Percentiles rank a stretch among this genome's conserved stretches.
phyloP scores from a whole-genome alignment of 177 flowering plant species.

The Vitis hybrid region DNA sequence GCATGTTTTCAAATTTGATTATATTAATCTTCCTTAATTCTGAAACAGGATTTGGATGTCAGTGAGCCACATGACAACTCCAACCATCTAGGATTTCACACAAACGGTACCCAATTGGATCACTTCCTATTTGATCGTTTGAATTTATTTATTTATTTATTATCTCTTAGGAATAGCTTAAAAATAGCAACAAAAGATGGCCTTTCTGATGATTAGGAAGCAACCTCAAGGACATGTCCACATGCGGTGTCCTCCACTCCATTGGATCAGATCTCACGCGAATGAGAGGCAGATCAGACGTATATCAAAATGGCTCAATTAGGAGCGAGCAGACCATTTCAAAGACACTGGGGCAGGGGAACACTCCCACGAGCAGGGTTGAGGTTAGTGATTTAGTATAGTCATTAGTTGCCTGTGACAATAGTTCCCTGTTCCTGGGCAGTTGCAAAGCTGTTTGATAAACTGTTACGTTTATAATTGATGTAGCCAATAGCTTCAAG shows the following conservation, averaged over 20 bases:
- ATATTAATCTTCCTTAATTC: neutral
- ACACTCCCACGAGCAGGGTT: conserved; percentile 73
- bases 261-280: conserved; percentile 92
- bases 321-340: conserved; percentile 48
- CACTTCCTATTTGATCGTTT: neutral
- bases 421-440: no score
- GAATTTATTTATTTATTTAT: neutral
- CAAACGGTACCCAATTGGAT: conserved; percentile 21
- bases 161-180: neutral
- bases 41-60: conserved; percentile 47
- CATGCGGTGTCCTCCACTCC: conserved; percentile 78
- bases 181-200: neutral
- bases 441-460: neutral
- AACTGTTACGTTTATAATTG: neutral
- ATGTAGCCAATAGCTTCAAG: conserved; percentile 78
- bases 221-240: conserved; percentile 53
- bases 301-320: conserved; percentile 36
- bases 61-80: conserved; percentile 31
- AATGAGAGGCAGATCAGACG: conserved; percentile 43
- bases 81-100: conserved; percentile 16
- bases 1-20: neutral
- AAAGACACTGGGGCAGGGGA: conserved; percentile 36
- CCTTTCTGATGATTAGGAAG: conserved; percentile 30
- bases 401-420: neutral
- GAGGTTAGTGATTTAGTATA: conserved; percentile 36